Percentiles rank a stretch among this genome's conserved stretches.
phyloP scores from a whole-genome alignment of 768 basidiomycete species.

The Tulasnella sp. region DNA sequence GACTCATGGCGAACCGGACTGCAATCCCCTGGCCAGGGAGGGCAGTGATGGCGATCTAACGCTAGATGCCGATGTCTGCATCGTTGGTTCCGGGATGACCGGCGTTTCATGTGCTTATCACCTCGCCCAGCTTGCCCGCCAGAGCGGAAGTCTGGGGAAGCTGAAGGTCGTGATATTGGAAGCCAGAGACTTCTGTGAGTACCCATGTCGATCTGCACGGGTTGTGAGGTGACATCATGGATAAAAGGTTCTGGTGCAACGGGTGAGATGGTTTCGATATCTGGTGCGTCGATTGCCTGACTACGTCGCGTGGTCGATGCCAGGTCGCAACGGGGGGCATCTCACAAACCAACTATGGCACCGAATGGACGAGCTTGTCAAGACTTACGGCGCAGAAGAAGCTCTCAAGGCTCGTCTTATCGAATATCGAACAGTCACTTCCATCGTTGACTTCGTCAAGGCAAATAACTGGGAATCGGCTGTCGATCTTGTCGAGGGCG shows the following conservation, averaged over 20 bases:
- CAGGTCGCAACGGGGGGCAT: slow-evolving; percentile 73
- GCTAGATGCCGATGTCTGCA: slow-evolving; percentile 52
- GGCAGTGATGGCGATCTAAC: slow-evolving; percentile 55
- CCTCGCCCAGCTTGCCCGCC: slow-evolving; percentile 41
- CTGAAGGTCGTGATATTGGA: slow-evolving; percentile 57
- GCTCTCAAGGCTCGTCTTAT: slow-evolving; percentile 41
- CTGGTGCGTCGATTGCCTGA: neutral
- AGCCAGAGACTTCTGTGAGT: slow-evolving; percentile 74
- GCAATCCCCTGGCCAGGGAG: slow-evolving; percentile 52
- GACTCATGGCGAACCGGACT: slow-evolving; percentile 42
- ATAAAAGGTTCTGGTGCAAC: slow-evolving; percentile 60
- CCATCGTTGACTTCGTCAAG: slow-evolving; percentile 40
- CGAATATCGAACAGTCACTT: slow-evolving; percentile 42
- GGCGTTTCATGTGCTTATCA: slow-evolving; percentile 67
- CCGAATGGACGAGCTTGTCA: slow-evolving; percentile 32
- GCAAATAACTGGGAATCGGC: slow-evolving; percentile 32
- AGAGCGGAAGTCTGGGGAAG: slow-evolving; percentile 23
- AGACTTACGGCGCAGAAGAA: slow-evolving; percentile 39
- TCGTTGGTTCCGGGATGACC: slow-evolving; percentile 71
- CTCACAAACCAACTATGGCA: slow-evolving; percentile 41
- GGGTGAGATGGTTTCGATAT: slow-evolving; percentile 32
- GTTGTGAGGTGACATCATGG: slow-evolving; percentile 18
- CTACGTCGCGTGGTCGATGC: neutral
- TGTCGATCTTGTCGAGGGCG: slow-evolving; percentile 52
- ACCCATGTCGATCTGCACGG: slow-evolving; percentile 23